Conservation (phyloP, 2,329 filamentous ascomycete genomes). For the Aspergillus brunneoviolaceus region DNA sequence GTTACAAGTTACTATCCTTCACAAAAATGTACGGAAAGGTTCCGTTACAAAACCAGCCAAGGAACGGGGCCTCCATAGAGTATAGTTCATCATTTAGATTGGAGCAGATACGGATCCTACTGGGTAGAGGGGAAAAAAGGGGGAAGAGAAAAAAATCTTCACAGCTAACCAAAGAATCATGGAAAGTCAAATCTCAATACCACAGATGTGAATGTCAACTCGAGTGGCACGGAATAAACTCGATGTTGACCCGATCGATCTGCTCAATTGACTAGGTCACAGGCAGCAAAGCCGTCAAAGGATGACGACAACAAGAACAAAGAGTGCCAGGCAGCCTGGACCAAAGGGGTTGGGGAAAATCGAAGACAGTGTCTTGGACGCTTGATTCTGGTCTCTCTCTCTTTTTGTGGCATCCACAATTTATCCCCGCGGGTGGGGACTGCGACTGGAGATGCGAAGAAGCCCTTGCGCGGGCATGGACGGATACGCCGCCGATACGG, state of each 20-base stretch:
- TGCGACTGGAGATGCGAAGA: neutral
- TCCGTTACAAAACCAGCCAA: neutral
- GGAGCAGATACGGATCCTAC: neutral
- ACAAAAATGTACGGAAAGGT: neutral
- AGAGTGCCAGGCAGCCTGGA: neutral
- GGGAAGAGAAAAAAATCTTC: neutral
- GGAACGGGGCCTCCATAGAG: neutral
- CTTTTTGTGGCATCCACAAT: too few species aligned
- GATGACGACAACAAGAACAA: neutral
- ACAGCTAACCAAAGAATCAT: neutral
- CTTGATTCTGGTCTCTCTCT: too few species aligned
- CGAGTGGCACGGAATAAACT: neutral
- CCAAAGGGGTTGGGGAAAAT: neutral
- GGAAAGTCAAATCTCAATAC: neutral
- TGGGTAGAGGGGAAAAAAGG: neutral
- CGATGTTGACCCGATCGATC: neutral
- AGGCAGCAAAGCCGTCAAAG: neutral
- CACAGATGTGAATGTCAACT: neutral
- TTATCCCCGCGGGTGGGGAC: neutral
- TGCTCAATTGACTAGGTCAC: too few species aligned
- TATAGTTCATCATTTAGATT: neutral
- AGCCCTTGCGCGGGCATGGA: neutral
- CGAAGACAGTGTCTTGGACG: neutral
- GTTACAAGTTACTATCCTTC: neutral
- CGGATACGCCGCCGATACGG: neutral